Conservation (phyloP, 495 filamentous ascomycete genomes). For the Hypoxylon trugodes region DNA sequence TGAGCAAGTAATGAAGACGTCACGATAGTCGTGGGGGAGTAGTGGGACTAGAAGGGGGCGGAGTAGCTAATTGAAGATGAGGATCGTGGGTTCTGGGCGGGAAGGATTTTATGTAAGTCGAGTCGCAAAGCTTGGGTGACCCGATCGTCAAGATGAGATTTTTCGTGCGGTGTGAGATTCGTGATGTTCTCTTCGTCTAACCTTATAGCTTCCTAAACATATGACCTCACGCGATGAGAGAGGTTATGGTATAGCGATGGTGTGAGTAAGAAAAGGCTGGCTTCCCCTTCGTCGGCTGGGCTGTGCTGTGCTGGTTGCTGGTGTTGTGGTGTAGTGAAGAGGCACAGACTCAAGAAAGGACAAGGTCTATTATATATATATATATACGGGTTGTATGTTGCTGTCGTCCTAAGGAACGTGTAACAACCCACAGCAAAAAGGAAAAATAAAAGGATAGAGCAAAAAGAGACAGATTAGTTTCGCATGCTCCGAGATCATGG, state of each 20-base stretch:
- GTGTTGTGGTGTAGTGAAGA: too few relatives aligned
- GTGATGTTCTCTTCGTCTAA: constrained; percentile 18
- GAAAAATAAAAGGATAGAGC: constrained; percentile 10
- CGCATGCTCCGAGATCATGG: constrained; percentile 26
- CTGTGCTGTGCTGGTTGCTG: too few relatives aligned
- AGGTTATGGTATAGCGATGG: constrained; percentile 23
- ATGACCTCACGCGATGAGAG: constrained; percentile 30
- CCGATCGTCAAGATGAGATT: constrained; percentile 7
- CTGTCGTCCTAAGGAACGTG: constrained; percentile 12
- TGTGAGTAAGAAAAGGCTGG: too few relatives aligned
- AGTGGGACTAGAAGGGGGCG: background rate
- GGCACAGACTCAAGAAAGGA: constrained; percentile 3
- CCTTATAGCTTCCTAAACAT: constrained; percentile 16
- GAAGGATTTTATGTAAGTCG: constrained; percentile 21
- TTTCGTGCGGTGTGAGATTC: constrained; percentile 14
- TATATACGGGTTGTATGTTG: too few relatives aligned
- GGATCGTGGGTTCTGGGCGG: constrained; percentile 17
- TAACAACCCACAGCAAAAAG: constrained; percentile 6
- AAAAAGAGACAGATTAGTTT: constrained; percentile 11
- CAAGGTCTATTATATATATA: constrained; percentile 28
- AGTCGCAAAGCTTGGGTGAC: constrained; percentile 15
- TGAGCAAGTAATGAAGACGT: background rate
- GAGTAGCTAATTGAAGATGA: background rate
- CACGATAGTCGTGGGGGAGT: background rate
- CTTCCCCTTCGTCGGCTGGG: background rate